Percentiles rank a stretch among this genome's conserved stretches.
Conservation (phyloP, 2,329 filamentous ascomycete species). For the Colletotrichum graminicola region DNA sequence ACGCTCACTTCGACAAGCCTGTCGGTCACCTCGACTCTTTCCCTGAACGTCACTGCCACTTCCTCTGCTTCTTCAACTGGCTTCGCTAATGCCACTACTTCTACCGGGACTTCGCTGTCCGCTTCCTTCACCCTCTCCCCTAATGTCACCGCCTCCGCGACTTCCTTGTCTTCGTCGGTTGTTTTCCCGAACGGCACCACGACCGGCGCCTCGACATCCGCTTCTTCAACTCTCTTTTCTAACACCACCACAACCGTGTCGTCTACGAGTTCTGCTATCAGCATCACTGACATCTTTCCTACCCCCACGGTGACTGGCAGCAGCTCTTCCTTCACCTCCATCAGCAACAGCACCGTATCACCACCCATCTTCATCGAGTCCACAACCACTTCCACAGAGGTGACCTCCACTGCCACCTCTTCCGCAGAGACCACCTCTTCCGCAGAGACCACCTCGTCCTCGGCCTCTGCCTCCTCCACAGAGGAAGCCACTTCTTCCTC, state of each 20-base stretch:
- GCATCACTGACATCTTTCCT: not conserved
- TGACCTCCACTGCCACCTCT: too few species aligned
- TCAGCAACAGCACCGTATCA: not conserved
- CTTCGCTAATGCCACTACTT: constrained; percentile 15
- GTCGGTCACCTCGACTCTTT: constrained; percentile 4
- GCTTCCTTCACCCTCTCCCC: constrained; percentile 6
- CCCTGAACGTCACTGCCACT: constrained; percentile 10
- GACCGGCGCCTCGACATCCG: not conserved
- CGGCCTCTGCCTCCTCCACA: too few species aligned
- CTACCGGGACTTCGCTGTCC: not conserved
- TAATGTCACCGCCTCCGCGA: constrained; percentile 8
- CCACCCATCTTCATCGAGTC: not conserved
- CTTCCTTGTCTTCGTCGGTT: too few species aligned
- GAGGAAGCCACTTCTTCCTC: not conserved
- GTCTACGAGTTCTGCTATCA: too few species aligned
- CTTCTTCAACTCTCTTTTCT: not conserved
- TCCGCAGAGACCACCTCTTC: not conserved
- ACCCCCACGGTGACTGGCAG: constrained; percentile 12
- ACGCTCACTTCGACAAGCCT: not conserved
- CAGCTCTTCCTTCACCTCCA: not conserved
- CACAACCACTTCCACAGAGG: not conserved
- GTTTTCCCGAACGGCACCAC: not conserved
- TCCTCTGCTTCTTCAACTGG: not conserved
- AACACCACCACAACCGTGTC: constrained; percentile 1
- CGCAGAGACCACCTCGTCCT: too few species aligned